Conservation (phyloP, 257 asterid species). For the Datura wrightii region DNA sequence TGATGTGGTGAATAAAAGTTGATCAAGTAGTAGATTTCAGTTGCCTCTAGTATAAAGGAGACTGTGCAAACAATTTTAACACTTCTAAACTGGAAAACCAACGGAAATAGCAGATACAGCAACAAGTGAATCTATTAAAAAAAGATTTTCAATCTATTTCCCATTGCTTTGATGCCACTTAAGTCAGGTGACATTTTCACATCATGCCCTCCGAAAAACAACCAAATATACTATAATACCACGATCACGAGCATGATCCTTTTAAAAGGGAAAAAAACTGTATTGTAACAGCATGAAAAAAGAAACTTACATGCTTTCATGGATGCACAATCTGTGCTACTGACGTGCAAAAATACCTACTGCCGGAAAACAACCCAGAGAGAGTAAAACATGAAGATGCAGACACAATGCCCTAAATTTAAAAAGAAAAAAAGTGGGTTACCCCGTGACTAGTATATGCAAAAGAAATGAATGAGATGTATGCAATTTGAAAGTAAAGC, state of each 20-base stretch:
- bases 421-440: constrained; percentile 21
- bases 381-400: constrained; percentile 39
- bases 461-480: constrained; percentile 54
- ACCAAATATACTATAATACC: constrained; percentile 1
- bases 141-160: background rate
- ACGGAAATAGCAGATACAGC: background rate
- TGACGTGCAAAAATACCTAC: constrained; percentile 26
- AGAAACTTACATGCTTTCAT: constrained; percentile 22
- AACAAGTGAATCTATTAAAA: background rate
- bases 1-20: background rate
- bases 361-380: constrained; percentile 32
- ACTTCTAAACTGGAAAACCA: background rate
- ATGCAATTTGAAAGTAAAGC: constrained; percentile 50
- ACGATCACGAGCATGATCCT: constrained; percentile 18
- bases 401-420: constrained; percentile 39
- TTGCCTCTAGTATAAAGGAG: background rate
- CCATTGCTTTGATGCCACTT: background rate
- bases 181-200: background rate
- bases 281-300: constrained; percentile 13
- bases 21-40: background rate
- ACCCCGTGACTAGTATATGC: constrained; percentile 42
- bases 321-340: constrained; percentile 19
- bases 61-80: background rate
- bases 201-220: background rate
- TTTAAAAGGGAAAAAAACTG: background rate